Conservation (phyloP, 768 basidiomycete genomes). For the Phylloporus arenicola region DNA sequence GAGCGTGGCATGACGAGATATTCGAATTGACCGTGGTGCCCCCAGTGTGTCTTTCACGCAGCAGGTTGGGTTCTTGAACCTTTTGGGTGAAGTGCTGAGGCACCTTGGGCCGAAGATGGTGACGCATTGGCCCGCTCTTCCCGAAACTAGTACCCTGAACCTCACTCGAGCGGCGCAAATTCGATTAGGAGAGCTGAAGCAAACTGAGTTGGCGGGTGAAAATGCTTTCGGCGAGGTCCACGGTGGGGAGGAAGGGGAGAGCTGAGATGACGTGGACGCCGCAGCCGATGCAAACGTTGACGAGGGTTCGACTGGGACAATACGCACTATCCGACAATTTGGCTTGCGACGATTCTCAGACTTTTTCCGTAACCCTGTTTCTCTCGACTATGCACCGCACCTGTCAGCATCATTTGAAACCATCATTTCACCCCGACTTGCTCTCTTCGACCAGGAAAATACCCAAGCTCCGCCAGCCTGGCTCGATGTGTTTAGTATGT, state of each 20-base stretch:
- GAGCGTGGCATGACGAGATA: conserved; percentile 16
- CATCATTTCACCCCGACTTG: too few species aligned
- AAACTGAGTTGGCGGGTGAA: conserved; percentile 17
- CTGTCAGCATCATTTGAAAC: too few species aligned
- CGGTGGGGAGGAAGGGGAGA: conserved; percentile 33
- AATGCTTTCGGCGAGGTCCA: conserved; percentile 19
- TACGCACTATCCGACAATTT: conserved; percentile 68
- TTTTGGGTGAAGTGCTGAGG: conserved; percentile 78
- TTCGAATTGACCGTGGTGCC: conserved; percentile 31
- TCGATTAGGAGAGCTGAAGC: conserved; percentile 36
- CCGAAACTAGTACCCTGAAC: conserved; percentile 64
- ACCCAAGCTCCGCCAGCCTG: conserved; percentile 86
- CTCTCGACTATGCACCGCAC: conserved; percentile 73
- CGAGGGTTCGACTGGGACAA: conserved; percentile 32
- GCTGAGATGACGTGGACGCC: conserved; percentile 33
- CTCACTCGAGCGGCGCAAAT: conserved; percentile 62
- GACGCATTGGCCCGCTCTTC: conserved; percentile 66
- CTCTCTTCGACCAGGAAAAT: too few species aligned
- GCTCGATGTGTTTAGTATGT: conserved; percentile 75
- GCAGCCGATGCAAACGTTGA: conserved; percentile 35
- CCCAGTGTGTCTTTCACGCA: conserved; percentile 50
- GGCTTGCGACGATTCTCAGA: conserved; percentile 84
- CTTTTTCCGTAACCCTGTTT: conserved; percentile 72
- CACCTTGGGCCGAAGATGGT: conserved; percentile 74
- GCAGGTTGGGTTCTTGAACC: conserved; percentile 69